Conservation (phyloP, 306 rosid genomes). For the Quillaja saponaria region DNA sequence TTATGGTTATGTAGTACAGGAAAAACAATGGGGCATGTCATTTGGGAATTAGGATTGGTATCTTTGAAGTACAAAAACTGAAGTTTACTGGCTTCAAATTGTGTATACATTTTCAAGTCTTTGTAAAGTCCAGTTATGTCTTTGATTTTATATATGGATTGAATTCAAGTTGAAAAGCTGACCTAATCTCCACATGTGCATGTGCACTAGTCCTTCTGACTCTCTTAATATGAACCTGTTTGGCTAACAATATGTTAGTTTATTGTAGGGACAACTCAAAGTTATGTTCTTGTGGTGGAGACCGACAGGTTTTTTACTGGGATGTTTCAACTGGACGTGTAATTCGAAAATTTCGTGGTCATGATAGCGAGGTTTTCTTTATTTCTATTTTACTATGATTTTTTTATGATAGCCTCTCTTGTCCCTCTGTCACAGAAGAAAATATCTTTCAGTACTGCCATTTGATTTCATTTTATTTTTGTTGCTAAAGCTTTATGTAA, state of each 20-base stretch:
- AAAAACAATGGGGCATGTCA: too few relatives aligned
- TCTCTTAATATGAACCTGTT: neutral
- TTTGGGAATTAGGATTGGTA: too few relatives aligned
- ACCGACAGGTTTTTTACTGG: constrained; percentile 83
- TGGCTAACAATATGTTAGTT: neutral
- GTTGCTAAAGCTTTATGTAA: neutral
- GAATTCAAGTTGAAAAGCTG: too few relatives aligned
- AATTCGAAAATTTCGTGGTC: constrained; percentile 85
- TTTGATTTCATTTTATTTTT: neutral
- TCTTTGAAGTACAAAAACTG: too few relatives aligned
- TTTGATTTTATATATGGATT: too few relatives aligned
- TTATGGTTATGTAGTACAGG: too few relatives aligned
- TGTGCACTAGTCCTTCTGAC: neutral
- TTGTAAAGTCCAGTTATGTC: too few relatives aligned
- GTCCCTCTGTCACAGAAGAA: neutral
- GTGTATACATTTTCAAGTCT: too few relatives aligned
- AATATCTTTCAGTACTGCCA: neutral
- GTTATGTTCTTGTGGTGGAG: constrained; percentile 84
- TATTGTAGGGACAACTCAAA: constrained; percentile 75
- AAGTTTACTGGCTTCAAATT: too few relatives aligned
- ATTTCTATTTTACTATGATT: neutral
- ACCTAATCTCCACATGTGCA: too few relatives aligned
- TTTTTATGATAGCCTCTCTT: neutral
- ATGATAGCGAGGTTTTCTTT: constrained; percentile 66
- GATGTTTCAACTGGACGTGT: constrained; percentile 86